These are phyloP conservation scores for Thuidium tamariscinum DNA, from an alignment of 225 moss, liverwort and hornwort species.

Conservation along the genomic window DNA sequence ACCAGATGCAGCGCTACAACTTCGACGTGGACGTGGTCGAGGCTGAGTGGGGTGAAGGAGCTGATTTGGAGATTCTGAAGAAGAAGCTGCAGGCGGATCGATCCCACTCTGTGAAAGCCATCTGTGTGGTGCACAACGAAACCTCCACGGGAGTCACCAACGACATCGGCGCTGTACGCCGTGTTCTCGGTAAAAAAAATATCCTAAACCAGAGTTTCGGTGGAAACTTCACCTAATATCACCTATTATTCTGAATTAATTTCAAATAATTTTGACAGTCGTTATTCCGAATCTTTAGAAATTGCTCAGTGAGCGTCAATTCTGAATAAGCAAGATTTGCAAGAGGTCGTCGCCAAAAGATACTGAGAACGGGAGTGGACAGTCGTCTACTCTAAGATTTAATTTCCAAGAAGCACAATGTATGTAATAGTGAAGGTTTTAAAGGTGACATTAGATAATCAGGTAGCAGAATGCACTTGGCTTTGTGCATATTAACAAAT, in stretches of 20 bases:
- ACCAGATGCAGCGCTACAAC: conserved; percentile 82
- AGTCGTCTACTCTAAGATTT: background rate
- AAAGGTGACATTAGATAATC: background rate
- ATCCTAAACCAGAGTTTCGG: background rate
- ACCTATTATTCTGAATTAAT: too few species aligned
- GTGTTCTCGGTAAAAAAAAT: conserved; percentile 39
- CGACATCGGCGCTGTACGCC: conserved; percentile 63
- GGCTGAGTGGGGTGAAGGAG: conserved; percentile 78
- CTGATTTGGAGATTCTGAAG: conserved; percentile 42
- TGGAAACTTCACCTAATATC: background rate
- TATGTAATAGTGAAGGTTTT: background rate
- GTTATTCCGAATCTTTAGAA: background rate
- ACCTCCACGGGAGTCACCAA: conserved; percentile 96
- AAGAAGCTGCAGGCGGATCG: conserved; percentile 45
- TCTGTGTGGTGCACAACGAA: conserved; percentile 88
- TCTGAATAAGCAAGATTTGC: background rate
- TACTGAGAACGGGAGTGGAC: background rate
- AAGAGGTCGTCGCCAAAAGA: too few species aligned
- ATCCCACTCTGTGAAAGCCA: conserved; percentile 52
- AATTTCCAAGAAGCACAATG: background rate
- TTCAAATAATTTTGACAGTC: background rate
- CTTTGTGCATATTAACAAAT: background rate
- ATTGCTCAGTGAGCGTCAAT: background rate
- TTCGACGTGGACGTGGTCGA: conserved; percentile 89
- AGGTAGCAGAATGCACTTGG: background rate